These are phyloP conservation scores for Rosa chinensis DNA, from an alignment of 306 rosid genomes.

Conservation along the genomic window DNA sequence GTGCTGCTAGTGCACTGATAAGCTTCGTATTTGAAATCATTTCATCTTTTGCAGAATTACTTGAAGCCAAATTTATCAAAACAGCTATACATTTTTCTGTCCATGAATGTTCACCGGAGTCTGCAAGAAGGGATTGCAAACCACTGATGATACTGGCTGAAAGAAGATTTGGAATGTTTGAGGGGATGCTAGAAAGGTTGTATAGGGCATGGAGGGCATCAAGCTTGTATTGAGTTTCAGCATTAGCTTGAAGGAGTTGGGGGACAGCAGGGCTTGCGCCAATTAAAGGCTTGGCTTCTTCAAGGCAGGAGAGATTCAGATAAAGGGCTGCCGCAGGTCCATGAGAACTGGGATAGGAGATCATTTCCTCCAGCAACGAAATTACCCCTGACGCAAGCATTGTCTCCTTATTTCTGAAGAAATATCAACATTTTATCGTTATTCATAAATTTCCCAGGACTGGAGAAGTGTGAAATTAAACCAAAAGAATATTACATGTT, in stretches of 20 bases:
- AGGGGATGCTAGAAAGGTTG: constrained; percentile 66
- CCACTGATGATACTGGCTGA: constrained; percentile 58
- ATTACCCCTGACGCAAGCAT: constrained; percentile 78
- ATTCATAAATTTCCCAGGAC: not conserved
- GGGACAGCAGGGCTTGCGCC: constrained; percentile 69
- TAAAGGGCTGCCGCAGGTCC: constrained; percentile 84
- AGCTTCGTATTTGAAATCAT: constrained; percentile 55
- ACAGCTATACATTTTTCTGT: constrained; percentile 78
- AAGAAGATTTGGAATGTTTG: constrained; percentile 68
- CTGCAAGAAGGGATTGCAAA: constrained; percentile 63
- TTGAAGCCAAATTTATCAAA: constrained; percentile 72
- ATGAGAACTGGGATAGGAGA: constrained; percentile 47
- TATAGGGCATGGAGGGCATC: constrained; percentile 85
- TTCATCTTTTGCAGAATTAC: constrained; percentile 64
- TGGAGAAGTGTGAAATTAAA: not conserved
- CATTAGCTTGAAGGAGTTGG: constrained; percentile 55
- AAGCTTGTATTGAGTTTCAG: constrained; percentile 65
- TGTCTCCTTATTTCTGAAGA: constrained; percentile 73
- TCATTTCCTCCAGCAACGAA: constrained; percentile 77
- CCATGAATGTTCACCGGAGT: constrained; percentile 55
- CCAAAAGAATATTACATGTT: not conserved
- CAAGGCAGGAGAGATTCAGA: constrained; percentile 83
- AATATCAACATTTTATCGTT: not conserved
- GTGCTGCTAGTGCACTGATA: constrained; percentile 55
- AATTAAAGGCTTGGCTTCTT: constrained; percentile 76